Conservation (phyloP, 1,284 basidiomycete species). For the Irpex sp. region DNA sequence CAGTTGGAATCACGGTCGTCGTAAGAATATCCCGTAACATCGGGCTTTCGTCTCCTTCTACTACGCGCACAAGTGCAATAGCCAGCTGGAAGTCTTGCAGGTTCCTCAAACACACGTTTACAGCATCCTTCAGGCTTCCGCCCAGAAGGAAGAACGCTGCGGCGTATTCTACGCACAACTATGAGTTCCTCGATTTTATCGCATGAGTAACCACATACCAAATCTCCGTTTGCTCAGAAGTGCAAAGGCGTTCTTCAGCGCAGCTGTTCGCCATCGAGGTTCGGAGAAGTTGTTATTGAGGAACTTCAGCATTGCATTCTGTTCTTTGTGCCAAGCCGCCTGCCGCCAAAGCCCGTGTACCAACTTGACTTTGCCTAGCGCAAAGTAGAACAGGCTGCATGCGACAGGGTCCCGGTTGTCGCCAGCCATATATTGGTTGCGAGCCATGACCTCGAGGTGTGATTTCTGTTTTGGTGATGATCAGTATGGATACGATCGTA, state of each 20-base stretch:
- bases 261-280: slow-evolving; percentile 87
- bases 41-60: slow-evolving; percentile 81
- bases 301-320: slow-evolving; percentile 88
- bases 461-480: slow-evolving; percentile 43
- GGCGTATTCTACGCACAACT: slow-evolving; percentile 70
- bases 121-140: slow-evolving; percentile 83
- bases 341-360: slow-evolving; percentile 96
- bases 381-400: slow-evolving; percentile 93
- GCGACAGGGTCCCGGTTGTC: slow-evolving; percentile 84
- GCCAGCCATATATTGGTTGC: slow-evolving; percentile 86
- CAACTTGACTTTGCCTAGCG: slow-evolving; percentile 86
- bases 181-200: not conserved
- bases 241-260: slow-evolving; percentile 95
- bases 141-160: slow-evolving; percentile 97
- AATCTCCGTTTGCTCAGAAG: slow-evolving; percentile 89
- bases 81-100: slow-evolving; percentile 89
- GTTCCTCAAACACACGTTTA: slow-evolving; percentile 87
- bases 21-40: slow-evolving; percentile 69
- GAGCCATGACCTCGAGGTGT: slow-evolving; percentile 86
- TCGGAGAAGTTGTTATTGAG: slow-evolving; percentile 86
- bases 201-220: slow-evolving; percentile 43
- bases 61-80: slow-evolving; percentile 77
- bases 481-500: not conserved
- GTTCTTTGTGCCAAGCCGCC: slow-evolving; percentile 91
- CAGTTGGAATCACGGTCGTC: slow-evolving; percentile 74